These are phyloP conservation scores for Talaromyces sp. DNA, from an alignment of 2,329 filamentous ascomycete species.

Conservation along the genomic window DNA sequence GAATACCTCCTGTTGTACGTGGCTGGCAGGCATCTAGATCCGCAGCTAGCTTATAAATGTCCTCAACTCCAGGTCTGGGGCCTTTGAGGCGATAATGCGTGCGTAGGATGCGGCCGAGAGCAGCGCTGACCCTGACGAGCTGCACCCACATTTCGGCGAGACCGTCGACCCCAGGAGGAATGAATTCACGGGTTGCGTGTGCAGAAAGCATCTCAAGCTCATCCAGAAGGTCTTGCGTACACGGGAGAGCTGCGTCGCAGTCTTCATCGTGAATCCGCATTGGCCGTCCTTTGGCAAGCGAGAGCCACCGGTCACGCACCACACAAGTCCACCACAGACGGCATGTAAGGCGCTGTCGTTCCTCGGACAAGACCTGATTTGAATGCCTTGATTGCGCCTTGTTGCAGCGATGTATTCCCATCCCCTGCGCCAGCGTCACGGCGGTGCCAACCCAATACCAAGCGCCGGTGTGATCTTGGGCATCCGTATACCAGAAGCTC, in stretches of 20 bases:
- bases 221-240: not conserved
- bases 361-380: not conserved
- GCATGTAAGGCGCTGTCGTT: not conserved
- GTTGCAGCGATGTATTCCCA: not conserved
- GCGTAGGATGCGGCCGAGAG: not conserved
- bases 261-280: slow-evolving; percentile 7
- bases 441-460: slow-evolving; percentile 76
- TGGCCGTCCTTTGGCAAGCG: slow-evolving; percentile 3
- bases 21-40: not conserved
- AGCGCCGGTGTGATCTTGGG: slow-evolving; percentile 93
- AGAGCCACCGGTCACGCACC: slow-evolving; percentile 5
- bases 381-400: not conserved
- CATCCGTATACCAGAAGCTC: slow-evolving; percentile 97
- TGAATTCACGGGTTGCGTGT: not conserved
- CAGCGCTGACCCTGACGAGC: not conserved
- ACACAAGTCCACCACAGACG: slow-evolving; percentile 9
- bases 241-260: not conserved
- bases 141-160: not conserved
- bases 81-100: not conserved
- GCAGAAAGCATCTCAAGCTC: not conserved
- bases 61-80: not conserved
- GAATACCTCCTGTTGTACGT: not conserved
- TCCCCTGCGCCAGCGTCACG: slow-evolving; percentile 2
- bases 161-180: not conserved
- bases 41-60: not conserved